Evolutionary conservation across 331 rosid genomes (phyloP).

Genomic region (Telfairia occidentalis): DNA sequence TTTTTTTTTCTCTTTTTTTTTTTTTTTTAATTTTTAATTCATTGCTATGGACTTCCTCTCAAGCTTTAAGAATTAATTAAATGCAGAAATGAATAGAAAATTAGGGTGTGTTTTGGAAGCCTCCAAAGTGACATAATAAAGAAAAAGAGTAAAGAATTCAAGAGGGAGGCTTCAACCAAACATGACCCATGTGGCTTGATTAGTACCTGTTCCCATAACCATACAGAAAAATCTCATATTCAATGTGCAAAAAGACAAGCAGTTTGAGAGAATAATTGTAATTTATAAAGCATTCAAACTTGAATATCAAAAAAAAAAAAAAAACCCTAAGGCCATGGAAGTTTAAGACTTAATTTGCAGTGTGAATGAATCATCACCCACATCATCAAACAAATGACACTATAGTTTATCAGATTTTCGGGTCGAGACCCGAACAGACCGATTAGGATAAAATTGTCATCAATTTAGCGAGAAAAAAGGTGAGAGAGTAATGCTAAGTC

Average conservation of each 20-base stretch:
- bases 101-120: slow-evolving; percentile 11
- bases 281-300: slow-evolving; percentile 5
- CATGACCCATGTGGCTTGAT: slow-evolving; percentile 42
- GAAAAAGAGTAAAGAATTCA: slow-evolving; percentile 17
- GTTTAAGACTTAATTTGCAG: not conserved
- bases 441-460: not conserved
- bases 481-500: not conserved
- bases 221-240: slow-evolving; percentile 17
- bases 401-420: slow-evolving; percentile 5
- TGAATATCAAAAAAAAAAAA: not conserved
- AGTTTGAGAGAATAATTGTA: not conserved
- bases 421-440: not conserved
- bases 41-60: too few relatives aligned
- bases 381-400: not conserved
- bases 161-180: slow-evolving; percentile 18
- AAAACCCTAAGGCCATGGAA: not conserved
- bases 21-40: not conserved
- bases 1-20: not conserved
- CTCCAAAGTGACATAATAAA: slow-evolving; percentile 6
- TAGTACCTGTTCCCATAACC: slow-evolving; percentile 24
- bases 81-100: slow-evolving; percentile 6
- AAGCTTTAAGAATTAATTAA: slow-evolving; percentile 3
- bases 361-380: slow-evolving; percentile 6
- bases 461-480: not conserved
- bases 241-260: slow-evolving; percentile 20